Base-by-base conservation (phyloP, 108 stramenopile species). In the Seminavis robusta region DNA sequence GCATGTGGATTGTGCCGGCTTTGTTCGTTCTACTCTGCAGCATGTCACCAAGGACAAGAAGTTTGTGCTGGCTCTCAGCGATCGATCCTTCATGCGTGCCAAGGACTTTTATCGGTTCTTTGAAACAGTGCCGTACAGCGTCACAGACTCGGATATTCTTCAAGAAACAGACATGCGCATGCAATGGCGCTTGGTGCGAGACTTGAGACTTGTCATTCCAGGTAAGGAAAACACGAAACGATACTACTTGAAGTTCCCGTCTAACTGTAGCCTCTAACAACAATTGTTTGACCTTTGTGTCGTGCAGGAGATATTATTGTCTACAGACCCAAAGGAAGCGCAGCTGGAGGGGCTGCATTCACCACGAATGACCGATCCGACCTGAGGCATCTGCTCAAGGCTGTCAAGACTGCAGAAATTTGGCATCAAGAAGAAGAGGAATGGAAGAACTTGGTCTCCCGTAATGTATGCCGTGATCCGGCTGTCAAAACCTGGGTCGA, bases 81-180 rank as follows among this genome's bases (percentile, higher is more conserved):
- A 67, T 52, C 66, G 66, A 20, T 57, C 59, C 42, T 67, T 53
- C 30, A 67, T 67, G 66, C 56, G 66, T 33, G 66, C 66, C 10
- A 67, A 67, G 29, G 66, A 67, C 31, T 67, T 67, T 41, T 67
- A 51, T 41, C 20, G 21, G 16, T 67, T 59, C 43, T 59, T 67
- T 25, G 30, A 27, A 6, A 52, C 41, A 4, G 29, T 57, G 9
- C 57, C 56, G 3, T 54, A 46, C 30, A 47, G 52, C 11, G 63
- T 63, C 30, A 56, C 47, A 53, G 55, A 54, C 29, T 11, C 44
- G 21, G n/a, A 21, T 3, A 16, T 32, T 4, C 23, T 37, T n/a
- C 37, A 30, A 15, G 43, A 32, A 4, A 44, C n/a, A 23, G 16
- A 25, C 7, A 29, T 52, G 9, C 50, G 24, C 25, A 52, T 61